Percentiles rank a stretch among this genome's conserved stretches.
phyloP scores from a whole-genome alignment of 257 asterid genomes.

The Thymus quinquecostatus region DNA sequence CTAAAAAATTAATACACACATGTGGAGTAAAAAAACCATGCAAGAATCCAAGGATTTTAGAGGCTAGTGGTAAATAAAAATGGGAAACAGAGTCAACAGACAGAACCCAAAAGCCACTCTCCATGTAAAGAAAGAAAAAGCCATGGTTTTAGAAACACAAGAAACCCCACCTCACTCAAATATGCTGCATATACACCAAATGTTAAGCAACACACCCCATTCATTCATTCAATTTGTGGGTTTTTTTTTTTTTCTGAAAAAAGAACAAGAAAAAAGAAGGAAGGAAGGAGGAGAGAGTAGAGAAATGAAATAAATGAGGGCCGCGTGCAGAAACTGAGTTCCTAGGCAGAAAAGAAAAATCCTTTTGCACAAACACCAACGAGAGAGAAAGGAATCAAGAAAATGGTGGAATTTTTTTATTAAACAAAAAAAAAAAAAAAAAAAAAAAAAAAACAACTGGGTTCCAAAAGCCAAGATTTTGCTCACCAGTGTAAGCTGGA shows the following conservation, averaged over 20 bases:
- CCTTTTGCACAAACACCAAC: constrained; percentile 48
- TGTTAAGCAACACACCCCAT: constrained; percentile 10
- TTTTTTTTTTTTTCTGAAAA: too few species aligned
- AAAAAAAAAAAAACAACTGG: constrained; percentile 21
- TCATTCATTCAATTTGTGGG: too few species aligned
- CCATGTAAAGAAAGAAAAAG: constrained; percentile 48
- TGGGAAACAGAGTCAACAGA: constrained; percentile 36
- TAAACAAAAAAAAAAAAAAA: too few species aligned
- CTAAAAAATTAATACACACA: constrained; percentile 22
- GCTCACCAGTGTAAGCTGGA: constrained; percentile 56
- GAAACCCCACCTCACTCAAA: constrained; percentile 36
- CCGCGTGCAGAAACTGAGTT: constrained; percentile 45
- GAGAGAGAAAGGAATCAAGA: constrained; percentile 39
- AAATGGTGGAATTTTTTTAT: background rate
- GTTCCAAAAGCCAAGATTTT: constrained; percentile 43
- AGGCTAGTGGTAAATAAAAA: background rate
- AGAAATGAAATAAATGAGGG: constrained; percentile 27
- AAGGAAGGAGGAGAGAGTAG: background rate
- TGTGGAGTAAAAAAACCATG: constrained; percentile 40
- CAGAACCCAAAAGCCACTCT: constrained; percentile 74
- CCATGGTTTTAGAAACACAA: constrained; percentile 47
- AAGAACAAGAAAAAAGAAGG: background rate
- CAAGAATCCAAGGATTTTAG: constrained; percentile 19
- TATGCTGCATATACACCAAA: constrained; percentile 12
- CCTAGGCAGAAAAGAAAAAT: constrained; percentile 31